Evolutionary conservation across 768 basidiomycete species (phyloP), one percentile per base, ranked within the genome.

Genomic region (Lactifluus hygrophoroides): DNA sequence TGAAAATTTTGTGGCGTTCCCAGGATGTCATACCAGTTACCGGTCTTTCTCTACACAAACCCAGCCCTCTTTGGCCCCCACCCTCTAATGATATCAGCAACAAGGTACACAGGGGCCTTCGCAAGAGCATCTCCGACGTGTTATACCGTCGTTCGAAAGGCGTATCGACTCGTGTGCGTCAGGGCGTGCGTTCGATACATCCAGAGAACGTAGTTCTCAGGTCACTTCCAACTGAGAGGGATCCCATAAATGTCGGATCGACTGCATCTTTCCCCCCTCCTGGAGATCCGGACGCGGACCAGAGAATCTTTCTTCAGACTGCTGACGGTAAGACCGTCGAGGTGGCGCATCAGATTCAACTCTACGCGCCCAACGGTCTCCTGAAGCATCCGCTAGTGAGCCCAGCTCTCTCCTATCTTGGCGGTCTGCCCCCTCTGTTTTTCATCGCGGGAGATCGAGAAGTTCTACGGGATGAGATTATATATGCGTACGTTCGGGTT

Each of bases 371-470:
- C 54, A 97, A 96, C 67, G 84, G 77, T 56, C 72, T 90, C 61
- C 66, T 95, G 2, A 73, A 66, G 3, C 90, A 94, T 67, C 94
- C 94, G 2, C 77, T 93, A 48, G 81, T 98, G 40, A 94, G 90
- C 63, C 86, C 93, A 0, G 83, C 79, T 8, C 69, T 88, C 62
- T 81, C 82, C 0, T 94, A 92, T 70, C 78, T 99, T 11, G 96
- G 95, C 5, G 94, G 94, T 2, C 71, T 99, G 0, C 91, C 91
- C 2, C 96, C 96, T 13, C 67, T 98, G 46, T 72, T 92, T 25
- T 72, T 99, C 63, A 83, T 94, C 62, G 88, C 84, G 1, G 85
- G 95, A 40, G 89, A 96, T 56, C 88, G 86, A 65, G 95, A 98
- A 72, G 91, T 95, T 0, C 71, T 97, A 43, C 77, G 94, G 54